Evolutionary conservation across 495 filamentous ascomycete genomes (phyloP).

Genomic region (Penicillium simplicissimum): DNA sequence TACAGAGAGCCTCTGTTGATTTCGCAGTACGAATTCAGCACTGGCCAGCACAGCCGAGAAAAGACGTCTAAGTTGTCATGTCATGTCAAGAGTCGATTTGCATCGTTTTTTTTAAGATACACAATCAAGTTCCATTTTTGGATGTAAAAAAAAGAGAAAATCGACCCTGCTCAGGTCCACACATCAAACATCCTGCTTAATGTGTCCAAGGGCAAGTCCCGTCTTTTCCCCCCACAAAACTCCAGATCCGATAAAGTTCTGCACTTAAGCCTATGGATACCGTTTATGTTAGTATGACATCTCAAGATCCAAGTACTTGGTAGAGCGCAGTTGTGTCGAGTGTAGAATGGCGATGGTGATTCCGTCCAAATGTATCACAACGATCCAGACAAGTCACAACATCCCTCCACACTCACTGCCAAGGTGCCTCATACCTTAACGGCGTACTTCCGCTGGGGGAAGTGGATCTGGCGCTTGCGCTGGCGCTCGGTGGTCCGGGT

Average conservation of each 20-base stretch:
- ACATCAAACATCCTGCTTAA: slow-evolving; percentile 36
- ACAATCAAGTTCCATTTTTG: slow-evolving; percentile 43
- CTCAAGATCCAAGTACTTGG: neutral
- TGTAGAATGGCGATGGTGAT: neutral
- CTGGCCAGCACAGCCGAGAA: neutral
- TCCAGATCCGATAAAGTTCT: slow-evolving; percentile 44
- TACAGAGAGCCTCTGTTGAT: neutral
- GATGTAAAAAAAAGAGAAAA: slow-evolving; percentile 42
- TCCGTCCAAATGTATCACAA: neutral
- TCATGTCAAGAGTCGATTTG: slow-evolving; percentile 50
- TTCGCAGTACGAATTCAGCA: neutral
- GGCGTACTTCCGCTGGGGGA: slow-evolving; percentile 97
- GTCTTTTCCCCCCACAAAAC: slow-evolving; percentile 37
- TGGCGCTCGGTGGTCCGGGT: slow-evolving; percentile 79
- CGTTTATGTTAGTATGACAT: neutral
- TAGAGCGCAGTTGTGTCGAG: neutral
- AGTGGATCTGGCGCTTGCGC: slow-evolving; percentile 91
- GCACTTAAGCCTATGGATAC: slow-evolving; percentile 44
- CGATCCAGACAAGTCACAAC: neutral
- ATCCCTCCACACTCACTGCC: neutral
- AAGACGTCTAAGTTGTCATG: slow-evolving; percentile 29
- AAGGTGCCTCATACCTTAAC: slow-evolving; percentile 73
- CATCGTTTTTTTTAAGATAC: slow-evolving; percentile 49
- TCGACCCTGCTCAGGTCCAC: slow-evolving; percentile 42
- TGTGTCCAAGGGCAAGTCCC: slow-evolving; percentile 35